Conservation (phyloP, 2,329 filamentous ascomycete genomes). For the Pleomassaria siparia region DNA sequence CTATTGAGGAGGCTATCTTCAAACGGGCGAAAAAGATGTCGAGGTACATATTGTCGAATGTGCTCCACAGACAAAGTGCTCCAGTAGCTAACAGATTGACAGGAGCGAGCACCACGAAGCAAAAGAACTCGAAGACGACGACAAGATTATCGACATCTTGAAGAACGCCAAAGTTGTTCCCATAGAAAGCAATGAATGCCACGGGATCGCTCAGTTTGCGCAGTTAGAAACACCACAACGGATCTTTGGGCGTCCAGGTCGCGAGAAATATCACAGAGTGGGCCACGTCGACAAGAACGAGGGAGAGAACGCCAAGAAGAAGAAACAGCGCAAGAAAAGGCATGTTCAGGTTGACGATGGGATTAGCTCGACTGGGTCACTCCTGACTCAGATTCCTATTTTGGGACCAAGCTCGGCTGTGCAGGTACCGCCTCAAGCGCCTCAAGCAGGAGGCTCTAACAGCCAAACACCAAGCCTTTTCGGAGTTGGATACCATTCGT, state of each 20-base stretch:
- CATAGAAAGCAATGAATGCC: slow-evolving; percentile 36
- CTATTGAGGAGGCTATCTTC: slow-evolving; percentile 83
- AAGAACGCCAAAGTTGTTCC: slow-evolving; percentile 56
- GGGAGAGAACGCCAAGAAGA: slow-evolving; percentile 3
- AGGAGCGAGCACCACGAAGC: slow-evolving; percentile 54
- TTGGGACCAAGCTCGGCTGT: background rate
- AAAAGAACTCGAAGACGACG: slow-evolving; percentile 61
- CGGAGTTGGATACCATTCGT: background rate
- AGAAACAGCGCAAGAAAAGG: background rate
- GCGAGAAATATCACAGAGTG: slow-evolving; percentile 10
- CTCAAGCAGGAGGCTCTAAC: background rate
- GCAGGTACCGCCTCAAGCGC: background rate
- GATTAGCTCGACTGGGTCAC: background rate
- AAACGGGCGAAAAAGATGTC: slow-evolving; percentile 74
- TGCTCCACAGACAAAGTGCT: background rate
- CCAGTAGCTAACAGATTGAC: background rate
- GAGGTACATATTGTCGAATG: slow-evolving; percentile 35
- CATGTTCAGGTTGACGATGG: background rate
- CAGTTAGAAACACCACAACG: slow-evolving; percentile 45
- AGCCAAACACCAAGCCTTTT: background rate
- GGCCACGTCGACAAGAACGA: slow-evolving; percentile 5
- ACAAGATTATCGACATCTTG: slow-evolving; percentile 60
- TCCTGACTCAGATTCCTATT: slow-evolving; percentile 3
- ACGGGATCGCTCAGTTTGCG: slow-evolving; percentile 44
- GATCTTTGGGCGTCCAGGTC: slow-evolving; percentile 46